phyloP scores from a whole-genome alignment of 148 eudicot species.

The Rhododendron mucronatum region DNA sequence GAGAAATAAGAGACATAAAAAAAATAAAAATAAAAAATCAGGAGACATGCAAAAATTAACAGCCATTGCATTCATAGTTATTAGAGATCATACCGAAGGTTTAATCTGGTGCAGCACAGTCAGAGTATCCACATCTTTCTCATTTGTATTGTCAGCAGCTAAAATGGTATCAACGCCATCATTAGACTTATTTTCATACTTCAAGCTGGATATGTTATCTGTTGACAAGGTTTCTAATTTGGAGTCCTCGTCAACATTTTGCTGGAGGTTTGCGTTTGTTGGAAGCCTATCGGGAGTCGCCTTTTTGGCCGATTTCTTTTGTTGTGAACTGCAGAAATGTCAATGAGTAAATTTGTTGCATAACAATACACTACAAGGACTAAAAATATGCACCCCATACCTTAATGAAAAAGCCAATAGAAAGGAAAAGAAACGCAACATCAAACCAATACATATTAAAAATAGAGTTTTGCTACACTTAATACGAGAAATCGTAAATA shows the following conservation, averaged over 20 bases:
- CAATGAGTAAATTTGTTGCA: constrained; percentile 1
- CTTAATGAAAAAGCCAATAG: neutral
- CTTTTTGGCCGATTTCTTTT: constrained; percentile 59
- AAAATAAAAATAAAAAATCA: neutral
- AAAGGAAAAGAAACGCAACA: neutral
- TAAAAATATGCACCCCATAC: neutral
- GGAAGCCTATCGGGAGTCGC: constrained; percentile 31
- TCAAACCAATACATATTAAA: neutral
- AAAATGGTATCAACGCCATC: constrained; percentile 11
- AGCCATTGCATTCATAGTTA: neutral
- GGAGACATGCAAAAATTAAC: neutral
- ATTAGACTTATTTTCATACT: constrained; percentile 11
- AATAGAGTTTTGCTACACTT: neutral
- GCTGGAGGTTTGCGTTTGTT: constrained; percentile 37
- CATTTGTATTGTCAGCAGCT: constrained; percentile 18
- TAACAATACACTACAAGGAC: neutral
- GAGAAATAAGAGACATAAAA: neutral
- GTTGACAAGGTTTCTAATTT: constrained; percentile 31
- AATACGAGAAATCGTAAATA: neutral
- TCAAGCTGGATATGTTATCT: constrained; percentile 23
- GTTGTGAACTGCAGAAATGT: constrained; percentile 53
- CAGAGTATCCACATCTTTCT: constrained; percentile 16
- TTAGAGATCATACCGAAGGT: constrained; percentile 19
- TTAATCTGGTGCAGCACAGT: constrained; percentile 16
- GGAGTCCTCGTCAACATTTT: constrained; percentile 26